A percentile compares a stretch with the other conserved stretches of the same genome.
These are phyloP conservation scores for Chytridium lagenaria DNA, from an alignment of 371 early-diverging fungal species.

Conservation along the genomic window DNA sequence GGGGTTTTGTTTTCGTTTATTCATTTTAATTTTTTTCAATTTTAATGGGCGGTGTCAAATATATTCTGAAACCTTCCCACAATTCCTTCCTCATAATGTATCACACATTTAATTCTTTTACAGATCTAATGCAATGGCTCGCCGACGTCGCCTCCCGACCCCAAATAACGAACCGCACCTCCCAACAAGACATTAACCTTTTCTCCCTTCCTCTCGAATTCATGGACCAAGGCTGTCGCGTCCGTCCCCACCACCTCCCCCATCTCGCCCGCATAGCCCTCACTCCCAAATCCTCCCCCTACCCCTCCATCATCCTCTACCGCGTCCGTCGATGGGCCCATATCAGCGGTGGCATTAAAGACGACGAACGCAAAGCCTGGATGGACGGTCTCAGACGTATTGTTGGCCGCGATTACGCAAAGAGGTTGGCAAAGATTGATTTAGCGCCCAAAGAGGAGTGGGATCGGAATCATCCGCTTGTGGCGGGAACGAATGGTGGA, in stretches of 20 bases:
- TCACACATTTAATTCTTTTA: neutral
- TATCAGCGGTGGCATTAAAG: neutral
- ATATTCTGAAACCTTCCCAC: too few relatives aligned
- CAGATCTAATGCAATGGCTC: conserved; percentile 9
- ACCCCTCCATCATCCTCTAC: neutral
- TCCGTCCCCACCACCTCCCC: neutral
- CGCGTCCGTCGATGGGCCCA: neutral
- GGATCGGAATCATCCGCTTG: too few relatives aligned
- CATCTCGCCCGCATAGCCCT: neutral
- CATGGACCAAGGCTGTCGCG: conserved; percentile 8
- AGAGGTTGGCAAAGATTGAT: neutral
- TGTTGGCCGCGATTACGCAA: neutral
- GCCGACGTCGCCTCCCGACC: neutral
- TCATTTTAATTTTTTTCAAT: too few relatives aligned
- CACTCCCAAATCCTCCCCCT: neutral
- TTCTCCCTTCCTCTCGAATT: conserved; percentile 5
- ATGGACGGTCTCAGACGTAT: neutral
- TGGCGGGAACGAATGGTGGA: too few relatives aligned
- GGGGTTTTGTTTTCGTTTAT: neutral
- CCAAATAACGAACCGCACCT: too few relatives aligned
- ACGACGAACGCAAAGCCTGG: neutral
- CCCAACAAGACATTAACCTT: neutral
- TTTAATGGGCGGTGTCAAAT: too few relatives aligned
- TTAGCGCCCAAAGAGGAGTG: neutral
- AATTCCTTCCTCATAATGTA: neutral